These are phyloP conservation scores for Penstemon eatonii DNA, from an alignment of 257 asterid genomes.

Conservation along the genomic window DNA sequence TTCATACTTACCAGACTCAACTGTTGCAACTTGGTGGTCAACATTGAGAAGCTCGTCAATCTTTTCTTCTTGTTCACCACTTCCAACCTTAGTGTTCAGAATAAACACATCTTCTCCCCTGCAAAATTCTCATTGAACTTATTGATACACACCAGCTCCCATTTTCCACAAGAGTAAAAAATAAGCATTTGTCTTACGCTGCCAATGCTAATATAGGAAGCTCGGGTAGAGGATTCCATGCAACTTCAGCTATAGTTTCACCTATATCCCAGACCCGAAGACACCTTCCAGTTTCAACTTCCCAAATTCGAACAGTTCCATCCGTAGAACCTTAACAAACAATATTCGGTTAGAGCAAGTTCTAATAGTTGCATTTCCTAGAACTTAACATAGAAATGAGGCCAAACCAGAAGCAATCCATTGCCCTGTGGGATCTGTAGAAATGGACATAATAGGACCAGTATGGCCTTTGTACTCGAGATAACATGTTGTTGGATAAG, in stretches of 20 bases:
- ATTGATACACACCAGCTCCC: slow-evolving; percentile 22
- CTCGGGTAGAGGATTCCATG: slow-evolving; percentile 88
- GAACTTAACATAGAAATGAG: slow-evolving; percentile 16
- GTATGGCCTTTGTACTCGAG: slow-evolving; percentile 93
- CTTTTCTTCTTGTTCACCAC: slow-evolving; percentile 61
- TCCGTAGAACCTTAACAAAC: slow-evolving; percentile 75
- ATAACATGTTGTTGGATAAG: slow-evolving; percentile 88
- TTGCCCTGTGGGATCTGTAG: slow-evolving; percentile 78
- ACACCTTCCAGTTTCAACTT: slow-evolving; percentile 95
- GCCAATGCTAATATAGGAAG: slow-evolving; percentile 83
- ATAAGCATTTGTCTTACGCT: slow-evolving; percentile 50
- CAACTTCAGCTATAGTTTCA: slow-evolving; percentile 66
- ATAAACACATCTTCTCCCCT: slow-evolving; percentile 82
- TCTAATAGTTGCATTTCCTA: slow-evolving; percentile 14
- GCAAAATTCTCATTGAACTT: slow-evolving; percentile 27
- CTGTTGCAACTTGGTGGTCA: slow-evolving; percentile 39
- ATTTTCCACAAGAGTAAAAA: slow-evolving; percentile 20
- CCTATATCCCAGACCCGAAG: slow-evolving; percentile 78
- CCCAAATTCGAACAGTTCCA: slow-evolving; percentile 96
- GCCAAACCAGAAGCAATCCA: slow-evolving; percentile 96
- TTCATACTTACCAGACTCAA: slow-evolving; percentile 65
- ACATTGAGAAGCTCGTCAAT: slow-evolving; percentile 69
- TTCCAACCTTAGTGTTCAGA: slow-evolving; percentile 63
- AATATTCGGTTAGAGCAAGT: slow-evolving; percentile 17
- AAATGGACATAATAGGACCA: slow-evolving; percentile 82